These are phyloP conservation scores for Aspergillus thermomutatus DNA, from an alignment of 2,329 filamentous ascomycete genomes.

Conservation along the genomic window DNA sequence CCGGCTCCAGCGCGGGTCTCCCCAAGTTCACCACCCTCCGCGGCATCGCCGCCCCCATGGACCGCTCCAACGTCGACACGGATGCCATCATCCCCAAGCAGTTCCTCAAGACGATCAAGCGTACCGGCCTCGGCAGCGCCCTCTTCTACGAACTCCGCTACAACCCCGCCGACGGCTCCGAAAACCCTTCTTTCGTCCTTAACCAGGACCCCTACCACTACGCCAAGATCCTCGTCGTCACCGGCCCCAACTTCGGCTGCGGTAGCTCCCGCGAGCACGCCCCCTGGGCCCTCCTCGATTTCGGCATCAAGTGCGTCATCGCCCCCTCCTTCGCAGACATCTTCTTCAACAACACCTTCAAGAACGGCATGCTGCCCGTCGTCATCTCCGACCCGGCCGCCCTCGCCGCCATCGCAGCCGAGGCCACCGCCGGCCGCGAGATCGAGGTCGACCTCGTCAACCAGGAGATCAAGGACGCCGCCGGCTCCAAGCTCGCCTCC, in stretches of 20 bases:
- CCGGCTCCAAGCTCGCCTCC: conserved; percentile 68
- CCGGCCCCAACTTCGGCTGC: conserved; percentile 92
- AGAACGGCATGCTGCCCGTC: conserved; percentile 97
- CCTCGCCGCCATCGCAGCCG: conserved; percentile 68
- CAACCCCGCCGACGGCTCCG: conserved; percentile 61
- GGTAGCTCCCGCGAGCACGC: conserved; percentile 91
- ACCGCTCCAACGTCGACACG: conserved; percentile 92
- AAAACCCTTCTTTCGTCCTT: conserved; percentile 79
- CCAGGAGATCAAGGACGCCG: conserved; percentile 74
- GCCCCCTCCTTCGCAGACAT: conserved; percentile 87
- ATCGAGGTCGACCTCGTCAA: conserved; percentile 85
- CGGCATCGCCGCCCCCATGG: conserved; percentile 83
- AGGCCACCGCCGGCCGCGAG: conserved; percentile 76
- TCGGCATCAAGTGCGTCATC: conserved; percentile 91
- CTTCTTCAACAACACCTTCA: conserved; percentile 99
- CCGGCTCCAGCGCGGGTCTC: conserved; percentile 59
- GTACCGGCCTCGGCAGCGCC: conserved; percentile 83
- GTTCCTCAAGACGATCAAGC: conserved; percentile 98
- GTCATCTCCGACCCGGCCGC: conserved; percentile 64
- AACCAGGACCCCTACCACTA: conserved; percentile 84
- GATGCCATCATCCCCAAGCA: conserved; percentile 99
- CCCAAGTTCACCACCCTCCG: conserved; percentile 80
- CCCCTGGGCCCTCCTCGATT: conserved; percentile 94
- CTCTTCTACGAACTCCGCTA: conserved; percentile 85
- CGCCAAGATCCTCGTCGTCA: conserved; percentile 86